A percentile compares a stretch with the other conserved stretches of the same genome.
These are phyloP conservation scores for Hanseniaspora hatyaiensis DNA, from an alignment of 805 yeast species.

Conservation along the genomic window DNA sequence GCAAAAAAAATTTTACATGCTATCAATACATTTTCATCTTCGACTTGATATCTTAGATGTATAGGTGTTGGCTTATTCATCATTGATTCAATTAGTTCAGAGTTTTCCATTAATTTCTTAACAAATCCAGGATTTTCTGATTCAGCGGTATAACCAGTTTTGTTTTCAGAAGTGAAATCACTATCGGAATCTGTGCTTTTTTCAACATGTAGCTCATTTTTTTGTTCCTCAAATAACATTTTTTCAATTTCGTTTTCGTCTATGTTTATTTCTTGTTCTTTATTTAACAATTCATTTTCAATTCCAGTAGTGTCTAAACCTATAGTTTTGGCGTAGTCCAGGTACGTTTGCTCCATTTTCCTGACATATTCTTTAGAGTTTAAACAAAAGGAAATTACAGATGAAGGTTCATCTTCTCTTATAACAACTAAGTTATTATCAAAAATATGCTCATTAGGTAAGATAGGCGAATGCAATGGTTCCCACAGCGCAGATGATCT, in stretches of 20 bases:
- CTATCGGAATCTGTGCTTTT: no score
- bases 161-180: no score
- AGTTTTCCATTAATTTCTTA: conserved; percentile 15
- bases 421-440: conserved; percentile 88
- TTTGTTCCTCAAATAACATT: not conserved
- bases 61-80: conserved; percentile 77
- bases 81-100: conserved; percentile 43
- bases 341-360: conserved; percentile 37
- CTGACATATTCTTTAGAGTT: conserved; percentile 72
- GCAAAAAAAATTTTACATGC: conserved; percentile 92
- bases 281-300: not conserved
- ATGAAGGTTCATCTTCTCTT: conserved; percentile 92
- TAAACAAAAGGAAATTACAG: conserved; percentile 83
- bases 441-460: conserved; percentile 75
- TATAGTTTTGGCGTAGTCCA: conserved; percentile 18
- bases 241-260: conserved; percentile 23
- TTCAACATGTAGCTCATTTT: no score
- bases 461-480: conserved; percentile 71
- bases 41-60: conserved; percentile 84
- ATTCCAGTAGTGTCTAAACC: not conserved
- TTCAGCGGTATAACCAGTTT: no score
- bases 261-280: conserved; percentile 15
- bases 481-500: conserved; percentile 92
- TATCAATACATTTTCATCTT: conserved; percentile 68
- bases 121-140: conserved; percentile 9